Conservation (phyloP, 2,329 filamentous ascomycete species). For the Boeremia lycopersici region DNA sequence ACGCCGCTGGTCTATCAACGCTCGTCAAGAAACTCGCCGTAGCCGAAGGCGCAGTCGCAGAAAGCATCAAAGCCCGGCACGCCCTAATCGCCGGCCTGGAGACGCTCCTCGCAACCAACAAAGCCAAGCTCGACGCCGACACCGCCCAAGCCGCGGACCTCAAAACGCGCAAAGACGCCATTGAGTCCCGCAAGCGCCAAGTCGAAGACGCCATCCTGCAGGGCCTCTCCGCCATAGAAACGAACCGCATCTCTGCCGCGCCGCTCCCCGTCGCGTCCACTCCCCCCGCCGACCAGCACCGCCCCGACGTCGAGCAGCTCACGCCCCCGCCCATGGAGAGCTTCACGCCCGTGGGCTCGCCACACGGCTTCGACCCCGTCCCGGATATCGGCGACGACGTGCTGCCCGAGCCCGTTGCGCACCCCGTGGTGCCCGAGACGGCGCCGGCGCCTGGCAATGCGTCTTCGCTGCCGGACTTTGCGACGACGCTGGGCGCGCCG, state of each 20-base stretch:
- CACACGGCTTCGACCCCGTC: constrained; percentile 37
- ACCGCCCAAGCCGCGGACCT: constrained; percentile 70
- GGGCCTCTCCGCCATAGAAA: constrained; percentile 69
- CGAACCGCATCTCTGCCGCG: constrained; percentile 53
- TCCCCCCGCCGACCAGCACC: constrained; percentile 55
- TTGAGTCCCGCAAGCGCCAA: constrained; percentile 82
- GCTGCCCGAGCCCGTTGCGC: constrained; percentile 30
- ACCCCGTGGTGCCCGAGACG: constrained; percentile 37
- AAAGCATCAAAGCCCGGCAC: constrained; percentile 84
- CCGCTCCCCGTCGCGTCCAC: constrained; percentile 34
- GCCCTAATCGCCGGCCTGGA: constrained; percentile 80
- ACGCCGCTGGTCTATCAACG: constrained; percentile 85
- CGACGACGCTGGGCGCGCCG: constrained; percentile 31
- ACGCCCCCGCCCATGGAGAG: constrained; percentile 75
- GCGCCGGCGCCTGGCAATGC: constrained; percentile 28
- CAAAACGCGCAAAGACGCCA: constrained; percentile 68
- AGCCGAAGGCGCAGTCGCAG: constrained; percentile 86
- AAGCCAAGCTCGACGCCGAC: constrained; percentile 71
- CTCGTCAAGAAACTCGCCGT: constrained; percentile 87
- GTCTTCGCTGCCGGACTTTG: constrained; percentile 25
- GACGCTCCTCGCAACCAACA: constrained; percentile 77
- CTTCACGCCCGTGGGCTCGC: constrained; percentile 59
- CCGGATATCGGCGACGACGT: constrained; percentile 38
- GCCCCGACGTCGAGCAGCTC: constrained; percentile 83
- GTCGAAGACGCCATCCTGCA: constrained; percentile 93